Percentiles rank a stretch among this genome's conserved stretches.
Evolutionary conservation across 805 yeast genomes (phyloP).

Genomic region (Saccharomycopsis capsularis): DNA sequence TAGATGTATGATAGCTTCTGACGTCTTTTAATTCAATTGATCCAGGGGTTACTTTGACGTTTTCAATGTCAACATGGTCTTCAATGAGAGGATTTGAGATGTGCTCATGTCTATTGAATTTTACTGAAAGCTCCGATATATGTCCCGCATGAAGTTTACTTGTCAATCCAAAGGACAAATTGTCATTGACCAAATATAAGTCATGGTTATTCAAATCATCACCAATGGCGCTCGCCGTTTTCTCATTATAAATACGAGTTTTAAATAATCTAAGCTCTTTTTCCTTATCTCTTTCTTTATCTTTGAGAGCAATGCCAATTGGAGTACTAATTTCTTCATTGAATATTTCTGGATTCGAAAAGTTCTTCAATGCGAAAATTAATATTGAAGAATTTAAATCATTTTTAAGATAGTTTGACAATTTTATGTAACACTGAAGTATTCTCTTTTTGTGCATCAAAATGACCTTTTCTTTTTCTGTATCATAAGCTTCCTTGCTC

Average conservation of each 20-base stretch:
- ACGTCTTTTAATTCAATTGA: slow-evolving; percentile 29
- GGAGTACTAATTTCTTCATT: slow-evolving; percentile 10
- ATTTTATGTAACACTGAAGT: slow-evolving; percentile 37
- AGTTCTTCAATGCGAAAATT: slow-evolving; percentile 34
- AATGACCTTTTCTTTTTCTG: slow-evolving; percentile 27
- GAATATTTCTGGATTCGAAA: slow-evolving; percentile 36
- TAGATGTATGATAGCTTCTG: slow-evolving; percentile 27
- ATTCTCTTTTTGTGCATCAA: slow-evolving; percentile 37
- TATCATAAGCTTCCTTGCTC: slow-evolving; percentile 23
- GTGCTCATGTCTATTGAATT: slow-evolving; percentile 20
- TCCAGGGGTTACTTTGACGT: slow-evolving; percentile 18
- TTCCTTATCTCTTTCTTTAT: slow-evolving; percentile 22
- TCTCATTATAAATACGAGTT: slow-evolving; percentile 6
- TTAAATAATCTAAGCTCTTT: slow-evolving; percentile 17
- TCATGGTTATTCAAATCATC: slow-evolving; percentile 21
- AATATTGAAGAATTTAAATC: slow-evolving; percentile 36
- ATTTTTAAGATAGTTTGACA: slow-evolving; percentile 27
- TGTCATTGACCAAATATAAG: slow-evolving; percentile 28
- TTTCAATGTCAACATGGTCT: slow-evolving; percentile 19
- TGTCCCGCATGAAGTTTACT: slow-evolving; percentile 35
- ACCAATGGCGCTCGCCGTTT: slow-evolving; percentile 2
- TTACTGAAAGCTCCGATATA: slow-evolving; percentile 34
- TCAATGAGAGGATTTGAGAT: not conserved
- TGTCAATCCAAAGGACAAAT: slow-evolving; percentile 46
- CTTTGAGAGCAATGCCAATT: slow-evolving; percentile 11